phyloP scores from a whole-genome alignment of 495 filamentous ascomycete species.

The Xylaria nigripes region DNA sequence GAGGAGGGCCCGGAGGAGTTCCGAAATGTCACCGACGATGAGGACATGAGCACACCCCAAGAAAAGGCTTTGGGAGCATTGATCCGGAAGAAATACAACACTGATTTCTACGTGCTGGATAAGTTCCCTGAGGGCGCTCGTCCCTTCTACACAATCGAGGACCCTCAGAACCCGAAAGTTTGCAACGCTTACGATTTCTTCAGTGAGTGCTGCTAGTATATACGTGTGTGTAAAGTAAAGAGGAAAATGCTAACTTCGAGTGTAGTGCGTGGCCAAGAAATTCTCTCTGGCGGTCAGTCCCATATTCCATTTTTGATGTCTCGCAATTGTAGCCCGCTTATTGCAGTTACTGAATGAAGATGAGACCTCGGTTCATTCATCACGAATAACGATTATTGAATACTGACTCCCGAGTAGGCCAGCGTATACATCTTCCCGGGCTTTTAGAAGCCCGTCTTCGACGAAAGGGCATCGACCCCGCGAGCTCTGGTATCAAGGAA shows the following conservation, averaged over 20 bases:
- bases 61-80: constrained; percentile 87
- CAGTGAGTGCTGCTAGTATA: constrained; percentile 10
- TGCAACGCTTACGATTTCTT: constrained; percentile 85
- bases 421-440: constrained; percentile 70
- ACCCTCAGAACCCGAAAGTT: constrained; percentile 51
- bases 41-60: constrained; percentile 75
- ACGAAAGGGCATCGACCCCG: constrained; percentile 65
- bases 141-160: constrained; percentile 82
- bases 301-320: neutral
- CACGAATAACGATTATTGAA: neutral
- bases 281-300: constrained; percentile 62
- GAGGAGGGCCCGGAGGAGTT: constrained; percentile 68
- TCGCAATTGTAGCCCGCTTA: no score
- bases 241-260: neutral
- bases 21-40: constrained; percentile 59
- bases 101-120: constrained; percentile 89
- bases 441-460: constrained; percentile 62
- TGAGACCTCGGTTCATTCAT: no score
- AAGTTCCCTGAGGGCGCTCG: constrained; percentile 80
- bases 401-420: constrained; percentile 20
- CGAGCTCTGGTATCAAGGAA: constrained; percentile 67
- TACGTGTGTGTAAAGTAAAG: neutral
- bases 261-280: constrained; percentile 77
- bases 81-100: constrained; percentile 72
- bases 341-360: no score